Evolutionary conservation across 2,329 filamentous ascomycete genomes (phyloP).

Genomic region (Rutstroemia sp.): DNA sequence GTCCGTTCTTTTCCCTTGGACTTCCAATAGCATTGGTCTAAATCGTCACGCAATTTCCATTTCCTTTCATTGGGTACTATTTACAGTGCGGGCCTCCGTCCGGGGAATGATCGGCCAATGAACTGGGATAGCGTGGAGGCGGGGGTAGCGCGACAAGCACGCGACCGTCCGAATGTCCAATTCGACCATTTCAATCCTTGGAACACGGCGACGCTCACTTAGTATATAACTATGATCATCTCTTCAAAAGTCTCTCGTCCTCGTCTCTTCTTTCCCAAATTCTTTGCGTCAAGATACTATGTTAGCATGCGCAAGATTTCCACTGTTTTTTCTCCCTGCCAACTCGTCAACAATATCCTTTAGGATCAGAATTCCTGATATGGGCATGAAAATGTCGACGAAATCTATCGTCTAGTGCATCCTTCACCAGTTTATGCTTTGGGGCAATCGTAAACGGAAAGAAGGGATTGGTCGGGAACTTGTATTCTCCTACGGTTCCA

Average conservation of each 20-base stretch:
- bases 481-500: neutral
- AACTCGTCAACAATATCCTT: neutral
- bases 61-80: neutral
- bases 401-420: neutral
- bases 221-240: neutral
- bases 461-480: neutral
- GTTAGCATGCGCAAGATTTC: neutral
- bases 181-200: neutral
- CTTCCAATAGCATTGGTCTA: neutral
- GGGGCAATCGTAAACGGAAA: neutral
- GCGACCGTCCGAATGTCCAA: neutral
- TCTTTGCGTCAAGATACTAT: neutral
- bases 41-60: neutral
- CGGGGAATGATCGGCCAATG: neutral
- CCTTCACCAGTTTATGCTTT: neutral
- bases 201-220: neutral
- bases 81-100: neutral
- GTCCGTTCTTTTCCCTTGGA: neutral
- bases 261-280: neutral
- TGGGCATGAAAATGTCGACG: neutral
- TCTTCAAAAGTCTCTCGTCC: neutral
- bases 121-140: neutral
- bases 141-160: neutral
- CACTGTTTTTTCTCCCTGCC: neutral
- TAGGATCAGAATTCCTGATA: neutral